Percentiles rank a stretch among this genome's conserved stretches.
Evolutionary conservation across 768 basidiomycete species (phyloP).

Genomic region (Mycena crocata): DNA sequence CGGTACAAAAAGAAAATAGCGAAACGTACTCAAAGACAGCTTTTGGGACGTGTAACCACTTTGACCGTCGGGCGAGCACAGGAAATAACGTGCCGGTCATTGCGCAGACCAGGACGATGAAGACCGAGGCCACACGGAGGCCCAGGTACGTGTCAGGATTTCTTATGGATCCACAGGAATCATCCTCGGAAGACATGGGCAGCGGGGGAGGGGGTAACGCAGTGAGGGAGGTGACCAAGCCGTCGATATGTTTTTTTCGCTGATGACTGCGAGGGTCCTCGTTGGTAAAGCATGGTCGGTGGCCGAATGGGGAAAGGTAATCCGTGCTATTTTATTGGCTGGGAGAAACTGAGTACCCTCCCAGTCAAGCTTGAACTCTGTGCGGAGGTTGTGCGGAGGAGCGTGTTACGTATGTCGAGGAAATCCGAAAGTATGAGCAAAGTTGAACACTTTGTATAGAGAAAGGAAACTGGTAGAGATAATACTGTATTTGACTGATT

Average conservation of each 20-base stretch:
- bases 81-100: slow-evolving; percentile 65
- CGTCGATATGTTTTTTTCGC: slow-evolving; percentile 3
- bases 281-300: background rate
- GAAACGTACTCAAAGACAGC: slow-evolving; percentile 62
- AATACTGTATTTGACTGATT: too few species aligned
- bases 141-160: slow-evolving; percentile 51
- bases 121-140: slow-evolving; percentile 66
- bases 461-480: too few species aligned
- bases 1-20: background rate
- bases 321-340: background rate
- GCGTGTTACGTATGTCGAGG: too few species aligned
- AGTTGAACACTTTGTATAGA: too few species aligned
- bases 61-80: slow-evolving; percentile 56
- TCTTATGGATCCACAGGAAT: slow-evolving; percentile 53
- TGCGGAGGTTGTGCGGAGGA: too few species aligned
- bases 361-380: too few species aligned
- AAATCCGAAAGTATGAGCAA: too few species aligned
- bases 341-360: background rate
- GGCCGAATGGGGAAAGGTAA: background rate
- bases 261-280: slow-evolving; percentile 24
- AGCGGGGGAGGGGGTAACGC: background rate
- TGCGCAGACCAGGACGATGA: slow-evolving; percentile 63
- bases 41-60: slow-evolving; percentile 53
- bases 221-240: background rate
- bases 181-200: slow-evolving; percentile 21